Evolutionary conservation across 176 grass and related monocot species (phyloP), one percentile per base, ranked within the genome.

Genomic region (Pontederia paniculata): DNA sequence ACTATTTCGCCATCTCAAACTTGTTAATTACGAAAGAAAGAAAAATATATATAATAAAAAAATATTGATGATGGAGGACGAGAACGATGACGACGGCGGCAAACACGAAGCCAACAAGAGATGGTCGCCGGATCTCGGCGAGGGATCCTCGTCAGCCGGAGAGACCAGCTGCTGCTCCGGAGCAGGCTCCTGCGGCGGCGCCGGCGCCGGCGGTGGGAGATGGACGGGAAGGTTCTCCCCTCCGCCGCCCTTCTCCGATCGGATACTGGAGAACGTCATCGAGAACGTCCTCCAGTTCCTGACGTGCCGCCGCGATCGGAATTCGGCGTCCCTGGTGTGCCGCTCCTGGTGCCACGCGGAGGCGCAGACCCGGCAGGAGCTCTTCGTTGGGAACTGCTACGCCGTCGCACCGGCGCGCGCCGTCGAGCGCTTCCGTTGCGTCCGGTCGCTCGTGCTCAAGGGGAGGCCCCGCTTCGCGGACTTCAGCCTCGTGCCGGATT

Each of bases 311-410:
- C 60, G 49, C 9, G 83, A 86, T 65, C 74, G 74, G 22, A 86
- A 86, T 74, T 73, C 83, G 2, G 78, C 65, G 17, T 81, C 83
- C 11, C 60, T 77, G 41, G 83, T 86, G 50, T 78, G 78, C 48
- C 78, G 65, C 12, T 77, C 83, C 10, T 86, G 83, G 83, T 86
- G 74, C 54, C 55, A 52, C 22, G 58, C 83, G 11, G 83, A 86
- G 66, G 83, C 77, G 13, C 74, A 70, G 60, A 74, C 83, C 13
- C 77, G 78, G 28, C 69, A 49, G 8, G 74, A 86, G 17, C 64
- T 86, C 22, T 86, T 81, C 60, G 73, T 86, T 20, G 77, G 74
- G 15, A 86, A 86, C 70, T 86, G 83, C 78, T 86, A 86, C 47
- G 83, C 74, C 4, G 74, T 86, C 12, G 60, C 65, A 0, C 74